Percentiles rank a stretch among this genome's conserved stretches.
Conservation (phyloP, 305 asterid species). For the Fraxinus platypoda region DNA sequence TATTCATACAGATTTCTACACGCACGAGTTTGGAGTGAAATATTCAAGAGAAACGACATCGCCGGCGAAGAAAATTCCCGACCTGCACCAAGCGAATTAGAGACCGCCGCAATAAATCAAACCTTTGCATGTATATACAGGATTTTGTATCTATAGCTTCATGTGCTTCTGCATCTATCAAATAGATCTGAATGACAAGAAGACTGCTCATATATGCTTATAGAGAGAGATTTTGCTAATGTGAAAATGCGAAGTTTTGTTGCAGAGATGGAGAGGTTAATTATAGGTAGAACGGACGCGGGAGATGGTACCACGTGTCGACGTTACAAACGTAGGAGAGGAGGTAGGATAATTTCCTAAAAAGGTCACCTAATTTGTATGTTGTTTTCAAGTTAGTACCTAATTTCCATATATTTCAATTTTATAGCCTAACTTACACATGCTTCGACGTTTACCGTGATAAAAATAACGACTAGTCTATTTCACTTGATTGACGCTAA, state of each 20-base stretch:
- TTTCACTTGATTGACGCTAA: background rate
- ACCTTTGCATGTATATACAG: conserved; percentile 1
- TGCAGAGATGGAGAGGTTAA: conserved; percentile 15
- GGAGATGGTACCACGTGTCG: conserved; percentile 38
- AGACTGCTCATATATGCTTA: background rate
- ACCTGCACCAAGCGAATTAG: conserved; percentile 99
- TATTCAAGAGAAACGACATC: conserved; percentile 13
- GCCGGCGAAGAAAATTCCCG: conserved; percentile 61
- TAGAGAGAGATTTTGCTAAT: background rate
- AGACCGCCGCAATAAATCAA: conserved; percentile 52
- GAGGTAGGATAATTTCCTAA: background rate
- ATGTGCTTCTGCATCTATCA: background rate
- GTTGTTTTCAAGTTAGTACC: background rate
- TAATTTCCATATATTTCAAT: background rate
- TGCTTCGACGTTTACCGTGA: background rate
- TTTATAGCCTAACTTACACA: background rate
- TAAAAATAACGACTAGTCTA: background rate
- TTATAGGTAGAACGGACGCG: conserved; percentile 37
- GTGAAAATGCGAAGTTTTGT: conserved; percentile 12
- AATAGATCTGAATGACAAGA: conserved; percentile 21
- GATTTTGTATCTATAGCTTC: background rate
- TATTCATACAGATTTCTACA: conserved; percentile 1
- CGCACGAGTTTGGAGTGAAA: conserved; percentile 15
- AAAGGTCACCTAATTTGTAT: background rate
- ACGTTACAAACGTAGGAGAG: conserved; percentile 17